Conservation (phyloP, 192 early-diverging fungal species). For the Linnemannia zychae region DNA sequence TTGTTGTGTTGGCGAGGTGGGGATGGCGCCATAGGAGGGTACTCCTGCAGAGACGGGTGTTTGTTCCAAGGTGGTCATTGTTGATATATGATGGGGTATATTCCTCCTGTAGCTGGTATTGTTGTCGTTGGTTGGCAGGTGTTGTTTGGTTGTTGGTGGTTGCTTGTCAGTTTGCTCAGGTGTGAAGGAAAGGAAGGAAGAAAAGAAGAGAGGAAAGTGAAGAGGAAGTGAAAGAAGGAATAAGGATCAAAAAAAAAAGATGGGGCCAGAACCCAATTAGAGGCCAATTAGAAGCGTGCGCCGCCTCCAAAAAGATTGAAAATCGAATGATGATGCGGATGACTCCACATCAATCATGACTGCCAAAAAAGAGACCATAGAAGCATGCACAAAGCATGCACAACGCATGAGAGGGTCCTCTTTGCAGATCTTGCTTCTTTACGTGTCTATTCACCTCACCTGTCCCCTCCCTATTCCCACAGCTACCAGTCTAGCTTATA, state of each 20-base stretch:
- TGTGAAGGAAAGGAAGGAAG: neutral
- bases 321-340: too few relatives aligned
- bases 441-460: too few relatives aligned
- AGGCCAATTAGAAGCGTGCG: neutral
- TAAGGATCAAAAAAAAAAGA: neutral
- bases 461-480: too few relatives aligned
- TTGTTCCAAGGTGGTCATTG: neutral
- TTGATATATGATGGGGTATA: neutral
- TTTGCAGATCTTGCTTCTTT: too few relatives aligned
- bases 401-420: too few relatives aligned
- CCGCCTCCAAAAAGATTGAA: too few relatives aligned
- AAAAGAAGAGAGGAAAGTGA: neutral
- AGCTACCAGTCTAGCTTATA: too few relatives aligned
- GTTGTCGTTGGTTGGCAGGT: neutral
- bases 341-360: too few relatives aligned
- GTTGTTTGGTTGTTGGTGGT: neutral
- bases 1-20: neutral
- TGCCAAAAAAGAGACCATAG: too few relatives aligned
- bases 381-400: too few relatives aligned
- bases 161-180: neutral
- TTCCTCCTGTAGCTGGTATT: neutral
- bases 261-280: neutral
- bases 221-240: neutral
- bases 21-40: constrained; percentile 25
- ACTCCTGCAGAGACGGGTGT: neutral